Conservation (phyloP, 768 basidiomycete genomes). For the Mrakia frigida region DNA sequence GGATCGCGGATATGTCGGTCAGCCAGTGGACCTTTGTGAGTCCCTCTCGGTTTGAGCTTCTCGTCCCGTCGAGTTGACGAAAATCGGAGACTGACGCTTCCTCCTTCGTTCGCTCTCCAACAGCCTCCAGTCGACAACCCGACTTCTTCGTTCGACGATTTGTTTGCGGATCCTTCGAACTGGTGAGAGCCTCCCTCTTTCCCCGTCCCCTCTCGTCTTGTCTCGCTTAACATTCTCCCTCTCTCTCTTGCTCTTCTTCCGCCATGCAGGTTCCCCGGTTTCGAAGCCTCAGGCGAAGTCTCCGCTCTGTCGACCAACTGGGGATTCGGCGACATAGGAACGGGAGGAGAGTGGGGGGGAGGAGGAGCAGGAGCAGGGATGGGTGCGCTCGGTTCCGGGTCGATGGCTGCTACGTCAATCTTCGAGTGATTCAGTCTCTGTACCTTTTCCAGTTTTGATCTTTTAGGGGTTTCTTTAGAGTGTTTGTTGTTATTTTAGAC, state of each 20-base stretch:
- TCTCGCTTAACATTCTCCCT: too few species aligned
- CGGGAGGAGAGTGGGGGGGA: background rate
- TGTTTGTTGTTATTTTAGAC: too few species aligned
- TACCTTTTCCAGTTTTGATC: too few species aligned
- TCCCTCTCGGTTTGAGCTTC: background rate
- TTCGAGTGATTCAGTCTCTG: background rate
- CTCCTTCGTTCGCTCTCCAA: too few species aligned
- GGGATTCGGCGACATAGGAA: background rate
- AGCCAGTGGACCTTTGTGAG: background rate
- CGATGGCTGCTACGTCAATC: background rate
- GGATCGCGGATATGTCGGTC: background rate
- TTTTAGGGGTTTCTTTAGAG: too few species aligned
- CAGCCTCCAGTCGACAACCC: background rate
- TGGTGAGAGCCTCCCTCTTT: background rate
- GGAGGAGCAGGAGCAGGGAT: background rate
- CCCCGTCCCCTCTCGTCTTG: background rate
- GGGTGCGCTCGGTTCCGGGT: too few species aligned
- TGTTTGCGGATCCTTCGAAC: conserved; percentile 3
- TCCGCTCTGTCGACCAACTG: background rate
- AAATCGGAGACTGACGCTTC: background rate
- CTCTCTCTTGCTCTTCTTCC: background rate
- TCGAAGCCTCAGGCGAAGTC: background rate
- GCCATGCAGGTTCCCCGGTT: background rate
- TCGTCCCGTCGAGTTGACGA: too few species aligned
- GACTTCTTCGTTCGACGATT: background rate